A percentile compares a stretch with the other conserved stretches of the same genome.
These are phyloP conservation scores for Microstegium vimineum DNA, from an alignment of 176 grass and related monocot genomes.

Conservation along the genomic window DNA sequence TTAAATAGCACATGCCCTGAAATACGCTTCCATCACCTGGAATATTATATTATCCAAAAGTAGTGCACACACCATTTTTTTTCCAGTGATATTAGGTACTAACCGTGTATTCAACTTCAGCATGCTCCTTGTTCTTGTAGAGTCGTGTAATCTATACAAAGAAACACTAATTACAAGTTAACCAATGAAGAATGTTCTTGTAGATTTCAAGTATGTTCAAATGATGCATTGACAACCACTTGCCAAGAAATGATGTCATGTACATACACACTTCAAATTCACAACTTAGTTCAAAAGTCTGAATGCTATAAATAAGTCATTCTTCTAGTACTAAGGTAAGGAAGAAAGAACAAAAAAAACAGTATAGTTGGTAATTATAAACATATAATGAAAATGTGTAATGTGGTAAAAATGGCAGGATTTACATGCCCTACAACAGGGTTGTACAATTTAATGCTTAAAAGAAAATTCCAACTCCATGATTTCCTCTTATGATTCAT, in stretches of 20 bases:
- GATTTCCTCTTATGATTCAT: neutral
- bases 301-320: neutral
- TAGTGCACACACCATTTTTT: neutral
- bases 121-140: constrained; percentile 81
- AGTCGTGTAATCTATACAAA: constrained; percentile 74
- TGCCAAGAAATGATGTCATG: neutral
- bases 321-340: neutral
- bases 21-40: neutral
- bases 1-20: neutral
- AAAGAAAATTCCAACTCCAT: neutral
- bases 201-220: neutral
- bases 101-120: constrained; percentile 95
- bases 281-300: neutral
- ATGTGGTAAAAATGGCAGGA: neutral
- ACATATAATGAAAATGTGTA: neutral
- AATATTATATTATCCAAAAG: neutral
- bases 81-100: constrained; percentile 13
- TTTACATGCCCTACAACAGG: neutral
- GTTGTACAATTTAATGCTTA: neutral
- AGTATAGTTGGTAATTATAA: neutral
- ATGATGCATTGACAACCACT: neutral
- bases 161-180: neutral
- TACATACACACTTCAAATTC: neutral
- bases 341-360: neutral
- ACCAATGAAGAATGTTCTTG: neutral